Conservation (phyloP, 148 eudicot genomes). For the Pouteria glomerata region DNA sequence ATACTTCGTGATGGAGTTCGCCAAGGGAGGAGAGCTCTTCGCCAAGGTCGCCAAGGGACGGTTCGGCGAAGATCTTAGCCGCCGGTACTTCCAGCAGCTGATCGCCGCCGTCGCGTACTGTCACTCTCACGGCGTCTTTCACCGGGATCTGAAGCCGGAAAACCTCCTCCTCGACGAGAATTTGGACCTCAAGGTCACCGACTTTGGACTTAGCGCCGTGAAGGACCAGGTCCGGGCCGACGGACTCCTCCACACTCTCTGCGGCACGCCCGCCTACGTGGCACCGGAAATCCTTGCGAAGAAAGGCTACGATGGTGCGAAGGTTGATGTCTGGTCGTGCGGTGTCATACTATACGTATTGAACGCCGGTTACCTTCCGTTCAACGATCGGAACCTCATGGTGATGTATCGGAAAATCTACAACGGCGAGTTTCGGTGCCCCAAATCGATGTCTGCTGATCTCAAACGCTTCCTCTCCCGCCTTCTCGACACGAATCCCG, state of each 20-base stretch:
- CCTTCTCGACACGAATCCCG: conserved; percentile 17
- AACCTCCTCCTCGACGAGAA: conserved; percentile 12
- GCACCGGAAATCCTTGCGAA: conserved; percentile 8
- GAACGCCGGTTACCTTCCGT: conserved; percentile 18
- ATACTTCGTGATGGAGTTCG: conserved; percentile 12
- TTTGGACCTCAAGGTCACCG: conserved; percentile 5
- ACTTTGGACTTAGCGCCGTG: conserved; percentile 14
- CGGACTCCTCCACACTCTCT: conserved; percentile 19
- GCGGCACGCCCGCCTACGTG: conserved; percentile 21
- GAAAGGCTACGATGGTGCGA: conserved; percentile 22
- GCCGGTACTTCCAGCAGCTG: conserved; percentile 11
- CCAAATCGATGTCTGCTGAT: conserved; percentile 16
- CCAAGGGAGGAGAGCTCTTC: conserved; percentile 12
- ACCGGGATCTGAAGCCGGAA: conserved; percentile 7
- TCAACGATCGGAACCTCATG: conserved; percentile 16
- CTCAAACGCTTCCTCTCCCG: conserved; percentile 18
- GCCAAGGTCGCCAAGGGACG: conserved; percentile 11
- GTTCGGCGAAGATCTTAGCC: conserved; percentile 15
- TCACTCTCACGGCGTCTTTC: conserved; percentile 10
- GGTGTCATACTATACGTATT: conserved; percentile 20
- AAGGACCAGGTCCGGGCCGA: conserved; percentile 7
- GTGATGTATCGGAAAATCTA: conserved; percentile 22
- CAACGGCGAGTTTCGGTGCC: conserved; percentile 4
- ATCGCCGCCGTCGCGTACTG: conserved; percentile 12
- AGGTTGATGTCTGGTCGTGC: conserved; percentile 22